Percentiles rank a stretch among this genome's conserved stretches.
phyloP scores from a whole-genome alignment of 1,139 yeast species.

The Yamadazyma songkhlaensis region DNA sequence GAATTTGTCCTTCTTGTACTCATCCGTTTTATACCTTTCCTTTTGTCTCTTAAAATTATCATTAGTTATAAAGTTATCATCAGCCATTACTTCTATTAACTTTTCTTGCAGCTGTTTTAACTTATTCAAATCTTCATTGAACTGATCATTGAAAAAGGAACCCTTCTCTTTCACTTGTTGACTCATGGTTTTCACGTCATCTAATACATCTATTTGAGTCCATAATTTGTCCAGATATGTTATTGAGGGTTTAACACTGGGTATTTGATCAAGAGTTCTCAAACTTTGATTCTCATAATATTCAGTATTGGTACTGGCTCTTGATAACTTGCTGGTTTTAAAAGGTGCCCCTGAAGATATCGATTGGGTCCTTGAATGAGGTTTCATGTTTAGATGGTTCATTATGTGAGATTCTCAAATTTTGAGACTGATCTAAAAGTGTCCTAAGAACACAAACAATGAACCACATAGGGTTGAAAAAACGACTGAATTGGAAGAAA shows the following conservation, averaged over 20 bases:
- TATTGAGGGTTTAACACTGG: slow-evolving; percentile 49
- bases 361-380: slow-evolving; percentile 7
- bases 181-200: slow-evolving; percentile 72
- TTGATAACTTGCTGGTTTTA: slow-evolving; percentile 14
- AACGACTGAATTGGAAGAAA: slow-evolving; percentile 59
- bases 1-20: slow-evolving; percentile 13
- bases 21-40: slow-evolving; percentile 20
- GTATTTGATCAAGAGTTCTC: slow-evolving; percentile 41
- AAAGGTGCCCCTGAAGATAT: slow-evolving; percentile 2
- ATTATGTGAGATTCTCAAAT: not conserved
- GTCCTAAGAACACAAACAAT: slow-evolving; percentile 1
- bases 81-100: slow-evolving; percentile 55
- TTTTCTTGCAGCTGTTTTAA: slow-evolving; percentile 61
- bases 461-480: not conserved
- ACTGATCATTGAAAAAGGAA: slow-evolving; percentile 62
- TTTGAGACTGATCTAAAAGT: not conserved
- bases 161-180: slow-evolving; percentile 49
- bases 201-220: slow-evolving; percentile 86
- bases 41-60: slow-evolving; percentile 15
- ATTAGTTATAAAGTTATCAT: slow-evolving; percentile 26
- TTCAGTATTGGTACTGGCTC: slow-evolving; percentile 27
- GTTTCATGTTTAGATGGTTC: not conserved
- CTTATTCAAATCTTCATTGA: slow-evolving; percentile 52
- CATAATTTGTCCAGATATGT: slow-evolving; percentile 73
- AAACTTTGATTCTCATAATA: slow-evolving; percentile 27